Conservation (phyloP, 257 asterid species). For the Lycium barbarum region DNA sequence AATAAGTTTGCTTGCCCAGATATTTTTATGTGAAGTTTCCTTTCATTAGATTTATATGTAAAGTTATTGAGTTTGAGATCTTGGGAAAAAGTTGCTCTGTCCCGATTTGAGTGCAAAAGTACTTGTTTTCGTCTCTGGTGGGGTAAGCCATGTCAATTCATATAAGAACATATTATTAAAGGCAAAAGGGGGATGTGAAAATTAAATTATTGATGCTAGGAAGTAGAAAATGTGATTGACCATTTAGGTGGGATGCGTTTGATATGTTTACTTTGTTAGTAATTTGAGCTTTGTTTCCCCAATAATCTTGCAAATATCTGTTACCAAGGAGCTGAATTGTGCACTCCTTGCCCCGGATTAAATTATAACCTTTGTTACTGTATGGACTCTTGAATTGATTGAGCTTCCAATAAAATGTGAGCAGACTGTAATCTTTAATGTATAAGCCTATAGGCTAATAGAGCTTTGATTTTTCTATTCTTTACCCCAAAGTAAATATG, state of each 20-base stretch:
- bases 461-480: not conserved
- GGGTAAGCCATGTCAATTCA: not conserved
- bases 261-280: not conserved
- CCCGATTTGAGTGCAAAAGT: not conserved
- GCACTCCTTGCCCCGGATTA: not conserved
- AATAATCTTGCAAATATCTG: not conserved
- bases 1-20: not conserved
- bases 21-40: not conserved
- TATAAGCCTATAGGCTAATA: not conserved
- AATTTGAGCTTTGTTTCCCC: slow-evolving; percentile 8
- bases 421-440: not conserved
- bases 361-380: not conserved
- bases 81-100: not conserved
- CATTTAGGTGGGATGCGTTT: not conserved
- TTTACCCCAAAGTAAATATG: slow-evolving; percentile 1
- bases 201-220: not conserved
- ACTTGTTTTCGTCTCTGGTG: not conserved
- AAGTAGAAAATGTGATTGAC: not conserved
- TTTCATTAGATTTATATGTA: not conserved
- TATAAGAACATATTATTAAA: not conserved
- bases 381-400: not conserved
- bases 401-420: not conserved
- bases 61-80: not conserved
- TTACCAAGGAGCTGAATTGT: not conserved
- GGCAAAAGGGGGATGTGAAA: slow-evolving; percentile 5